Percentiles rank a stretch among this genome's conserved stretches.
phyloP scores from a whole-genome alignment of 2,329 filamentous ascomycete genomes.

The Neocucurbitaria cava region DNA sequence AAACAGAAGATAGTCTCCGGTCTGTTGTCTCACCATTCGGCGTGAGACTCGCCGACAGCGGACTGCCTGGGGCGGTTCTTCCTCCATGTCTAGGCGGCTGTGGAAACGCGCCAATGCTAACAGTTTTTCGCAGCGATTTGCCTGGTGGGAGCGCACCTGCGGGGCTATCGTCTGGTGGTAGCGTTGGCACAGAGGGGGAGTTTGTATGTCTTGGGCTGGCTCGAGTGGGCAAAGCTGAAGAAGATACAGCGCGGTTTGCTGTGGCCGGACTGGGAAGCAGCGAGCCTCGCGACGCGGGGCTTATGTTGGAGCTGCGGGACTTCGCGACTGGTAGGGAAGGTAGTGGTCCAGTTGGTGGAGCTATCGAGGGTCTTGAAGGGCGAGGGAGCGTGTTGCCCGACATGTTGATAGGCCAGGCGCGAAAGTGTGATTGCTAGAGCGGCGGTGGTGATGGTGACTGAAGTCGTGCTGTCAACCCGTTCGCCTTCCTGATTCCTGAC shows the following conservation, averaged over 20 bases:
- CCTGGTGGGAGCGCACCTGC: constrained; percentile 49
- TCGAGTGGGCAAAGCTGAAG: constrained; percentile 40
- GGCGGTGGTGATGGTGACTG: constrained; percentile 6
- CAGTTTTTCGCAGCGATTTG: constrained; percentile 80
- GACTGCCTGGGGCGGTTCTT: constrained; percentile 59
- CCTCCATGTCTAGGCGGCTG: constrained; percentile 78
- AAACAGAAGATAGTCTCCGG: constrained; percentile 37
- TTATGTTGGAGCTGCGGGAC: constrained; percentile 64
- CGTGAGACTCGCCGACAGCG: constrained; percentile 57
- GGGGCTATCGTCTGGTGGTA: constrained; percentile 52
- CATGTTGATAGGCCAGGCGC: constrained; percentile 30
- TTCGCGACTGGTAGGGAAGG: constrained; percentile 78
- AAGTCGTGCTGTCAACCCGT: constrained; percentile 18
- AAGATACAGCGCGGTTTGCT: constrained; percentile 40
- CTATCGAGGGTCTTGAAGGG: constrained; percentile 66
- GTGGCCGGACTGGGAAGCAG: constrained; percentile 35
- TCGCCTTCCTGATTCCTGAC: constrained; percentile 18
- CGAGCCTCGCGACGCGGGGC: constrained; percentile 38
- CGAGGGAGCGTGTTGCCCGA: constrained; percentile 70
- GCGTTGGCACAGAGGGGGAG: constrained; percentile 57
- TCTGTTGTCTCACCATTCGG: constrained; percentile 42
- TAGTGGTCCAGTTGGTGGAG: constrained; percentile 74
- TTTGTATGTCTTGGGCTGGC: constrained; percentile 35
- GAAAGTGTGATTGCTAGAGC: constrained; percentile 9
- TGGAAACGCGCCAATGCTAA: constrained; percentile 94